Percentiles rank a stretch among this genome's conserved stretches.
These are phyloP conservation scores for Striga asiatica DNA, from an alignment of 257 asterid genomes.

Conservation along the genomic window DNA sequence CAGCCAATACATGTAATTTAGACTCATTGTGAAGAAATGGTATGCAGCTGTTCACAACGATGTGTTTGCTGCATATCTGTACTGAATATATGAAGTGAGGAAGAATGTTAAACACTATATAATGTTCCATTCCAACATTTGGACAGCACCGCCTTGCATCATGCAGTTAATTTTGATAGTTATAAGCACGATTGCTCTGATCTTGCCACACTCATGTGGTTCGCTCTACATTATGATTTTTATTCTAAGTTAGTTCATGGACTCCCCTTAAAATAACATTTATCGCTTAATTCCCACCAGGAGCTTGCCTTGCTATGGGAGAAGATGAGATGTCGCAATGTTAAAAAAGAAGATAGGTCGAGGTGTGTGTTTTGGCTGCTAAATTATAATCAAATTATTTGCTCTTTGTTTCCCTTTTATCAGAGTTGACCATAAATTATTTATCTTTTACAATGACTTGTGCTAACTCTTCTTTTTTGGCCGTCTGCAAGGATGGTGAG, in stretches of 20 bases:
- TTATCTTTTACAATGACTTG: background rate
- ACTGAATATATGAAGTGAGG: too few relatives aligned
- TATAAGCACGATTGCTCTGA: too few relatives aligned
- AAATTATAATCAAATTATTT: background rate
- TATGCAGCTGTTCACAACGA: too few relatives aligned
- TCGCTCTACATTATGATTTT: too few relatives aligned
- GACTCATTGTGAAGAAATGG: too few relatives aligned
- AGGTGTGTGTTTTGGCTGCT: constrained; percentile 25
- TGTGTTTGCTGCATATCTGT: too few relatives aligned
- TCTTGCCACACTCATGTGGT: background rate
- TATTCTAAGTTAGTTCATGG: background rate
- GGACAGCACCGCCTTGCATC: too few relatives aligned
- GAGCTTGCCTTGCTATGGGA: constrained; percentile 85
- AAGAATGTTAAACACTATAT: too few relatives aligned
- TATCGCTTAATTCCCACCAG: constrained; percentile 26
- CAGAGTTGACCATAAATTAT: background rate
- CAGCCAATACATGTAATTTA: too few relatives aligned
- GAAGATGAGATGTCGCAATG: constrained; percentile 77
- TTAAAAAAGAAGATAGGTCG: constrained; percentile 68
- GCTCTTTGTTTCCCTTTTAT: background rate
- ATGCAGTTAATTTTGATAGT: too few relatives aligned
- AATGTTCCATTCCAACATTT: too few relatives aligned
- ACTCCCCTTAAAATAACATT: constrained; percentile 9
- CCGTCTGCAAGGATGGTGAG: constrained; percentile 44
- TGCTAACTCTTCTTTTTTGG: background rate